Evolutionary conservation across 139 green algal genomes (phyloP).

Genomic region (Trebouxia sp.): DNA sequence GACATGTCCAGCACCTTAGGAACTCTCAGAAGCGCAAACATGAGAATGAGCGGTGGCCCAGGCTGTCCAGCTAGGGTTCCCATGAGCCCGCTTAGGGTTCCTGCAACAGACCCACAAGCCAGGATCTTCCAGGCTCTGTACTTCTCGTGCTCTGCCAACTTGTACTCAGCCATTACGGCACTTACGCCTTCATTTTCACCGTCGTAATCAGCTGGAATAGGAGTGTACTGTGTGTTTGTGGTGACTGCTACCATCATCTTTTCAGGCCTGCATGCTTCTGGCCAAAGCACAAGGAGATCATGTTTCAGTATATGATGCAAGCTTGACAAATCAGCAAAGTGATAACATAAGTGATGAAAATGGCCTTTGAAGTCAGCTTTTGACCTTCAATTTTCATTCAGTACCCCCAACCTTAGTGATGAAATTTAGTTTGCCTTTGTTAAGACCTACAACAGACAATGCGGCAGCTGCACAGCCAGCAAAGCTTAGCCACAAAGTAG

Average conservation of each 20-base stretch:
- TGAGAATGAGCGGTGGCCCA: conserved; percentile 23
- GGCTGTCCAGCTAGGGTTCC: conserved; percentile 22
- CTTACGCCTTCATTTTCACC: neutral
- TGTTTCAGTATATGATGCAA: neutral
- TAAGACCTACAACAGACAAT: neutral
- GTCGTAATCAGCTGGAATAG: neutral
- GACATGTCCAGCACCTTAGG: neutral
- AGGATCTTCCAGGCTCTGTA: conserved; percentile 8
- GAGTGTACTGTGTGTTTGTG: neutral
- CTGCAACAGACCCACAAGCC: conserved; percentile 11
- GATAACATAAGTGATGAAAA: too few relatives aligned
- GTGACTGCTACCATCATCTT: conserved; percentile 12
- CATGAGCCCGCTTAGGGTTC: conserved; percentile 13
- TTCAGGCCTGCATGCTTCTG: conserved; percentile 14
- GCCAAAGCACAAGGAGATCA: neutral
- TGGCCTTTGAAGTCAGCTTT: too few relatives aligned
- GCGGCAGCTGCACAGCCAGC: conserved; percentile 6
- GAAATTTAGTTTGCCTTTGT: neutral
- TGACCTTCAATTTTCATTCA: too few relatives aligned
- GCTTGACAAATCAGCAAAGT: neutral
- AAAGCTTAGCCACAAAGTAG: conserved; percentile 17
- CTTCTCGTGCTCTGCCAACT: conserved; percentile 23
- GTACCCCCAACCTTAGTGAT: too few relatives aligned
- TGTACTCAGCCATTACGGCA: conserved; percentile 25
- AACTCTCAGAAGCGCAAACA: conserved; percentile 22